Conservation (phyloP, 2,329 filamentous ascomycete species). For the Talaromyces sp. region DNA sequence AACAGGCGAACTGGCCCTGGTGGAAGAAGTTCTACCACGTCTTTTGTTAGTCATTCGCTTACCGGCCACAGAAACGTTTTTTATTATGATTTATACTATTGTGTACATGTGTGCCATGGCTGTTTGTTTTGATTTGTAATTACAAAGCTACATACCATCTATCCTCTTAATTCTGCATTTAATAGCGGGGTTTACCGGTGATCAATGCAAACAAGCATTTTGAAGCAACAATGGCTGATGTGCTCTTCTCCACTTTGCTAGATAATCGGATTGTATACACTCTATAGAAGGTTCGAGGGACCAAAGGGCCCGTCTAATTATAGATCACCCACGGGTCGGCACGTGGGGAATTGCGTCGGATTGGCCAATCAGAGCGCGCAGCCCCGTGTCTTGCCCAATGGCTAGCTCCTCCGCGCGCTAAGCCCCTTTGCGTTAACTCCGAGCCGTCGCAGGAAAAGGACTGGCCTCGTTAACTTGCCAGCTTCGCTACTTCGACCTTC, state of each 20-base stretch:
- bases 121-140: background rate
- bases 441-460: background rate
- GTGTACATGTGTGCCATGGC: background rate
- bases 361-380: background rate
- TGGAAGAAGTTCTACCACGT: constrained; percentile 76
- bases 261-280: background rate
- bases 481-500: constrained; percentile 2
- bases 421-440: background rate
- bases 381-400: background rate
- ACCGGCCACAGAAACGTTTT: background rate
- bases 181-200: background rate
- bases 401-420: background rate
- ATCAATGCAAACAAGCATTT: background rate
- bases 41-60: constrained; percentile 52
- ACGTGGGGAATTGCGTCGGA: background rate
- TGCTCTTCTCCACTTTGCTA: background rate
- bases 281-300: background rate
- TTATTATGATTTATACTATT: background rate
- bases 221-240: background rate
- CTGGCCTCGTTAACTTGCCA: background rate
- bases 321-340: constrained; percentile 2
- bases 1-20: constrained; percentile 63
- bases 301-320: constrained; percentile 1
- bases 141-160: background rate
- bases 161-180: background rate